Evolutionary conservation across 169 alveolate genomes (phyloP), one percentile per base, ranked within the genome.

Genomic region (Eimeria necatrix): DNA sequence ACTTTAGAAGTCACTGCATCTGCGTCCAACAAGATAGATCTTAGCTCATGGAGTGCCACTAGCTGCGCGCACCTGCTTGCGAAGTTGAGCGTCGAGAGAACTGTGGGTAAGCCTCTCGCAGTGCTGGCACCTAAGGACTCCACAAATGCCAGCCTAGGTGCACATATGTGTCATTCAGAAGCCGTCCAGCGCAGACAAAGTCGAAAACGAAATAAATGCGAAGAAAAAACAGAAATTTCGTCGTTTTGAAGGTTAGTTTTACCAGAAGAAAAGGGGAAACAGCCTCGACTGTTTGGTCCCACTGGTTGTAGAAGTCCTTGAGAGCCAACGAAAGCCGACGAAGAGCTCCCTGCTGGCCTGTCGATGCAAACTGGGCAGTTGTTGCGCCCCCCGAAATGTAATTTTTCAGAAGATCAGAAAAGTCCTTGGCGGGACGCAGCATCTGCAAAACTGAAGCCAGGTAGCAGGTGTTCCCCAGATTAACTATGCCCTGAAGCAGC

Each of bases 391-490:
- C 89, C 1, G 94, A 6, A n/a, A 91, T 53, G 59, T 96, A 78
- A 95, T 1, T 41, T 18, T 64, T 96, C 52, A 97, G 80, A 90
- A 96, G 85, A 88, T 94, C 86, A 93, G 98, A 89, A 89, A 97
- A 90, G 94, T 97, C 97, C 74, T 94, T 60, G 94, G 97, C 96
- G 16, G 98, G 98, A 32, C 97, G 95, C 86, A 98, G 94, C 91
- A 97, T 96, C 95, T 98, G 98, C 89, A 98, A 91, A 7, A 98
- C 98, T 0, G 99, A 97, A 93, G 98, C 98, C 96, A 99, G 97
- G 96, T 98, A 99, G 83, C 99, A 99, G 18, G 99, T 99, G 93
- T 99, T 99, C 49, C 99, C 99, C 78, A 99, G 94, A 95, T 99
- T 99, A 87, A 97, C 98, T 60, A 99, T 93, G 16, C 99, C 99